Conservation (phyloP, 225 moss, liverwort and hornwort species). For the Physcomitrium patens region DNA sequence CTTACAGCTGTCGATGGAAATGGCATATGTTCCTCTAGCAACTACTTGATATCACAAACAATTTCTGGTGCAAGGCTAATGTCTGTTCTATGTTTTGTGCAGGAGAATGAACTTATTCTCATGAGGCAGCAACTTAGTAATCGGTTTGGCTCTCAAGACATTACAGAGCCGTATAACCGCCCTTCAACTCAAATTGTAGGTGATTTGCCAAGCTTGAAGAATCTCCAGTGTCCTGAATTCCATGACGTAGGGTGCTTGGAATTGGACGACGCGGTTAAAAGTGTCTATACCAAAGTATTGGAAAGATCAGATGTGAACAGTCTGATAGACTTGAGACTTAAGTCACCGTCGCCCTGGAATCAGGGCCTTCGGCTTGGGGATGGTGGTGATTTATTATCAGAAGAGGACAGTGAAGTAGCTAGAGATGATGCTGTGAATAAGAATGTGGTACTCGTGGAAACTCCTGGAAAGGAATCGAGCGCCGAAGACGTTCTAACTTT, state of each 20-base stretch:
- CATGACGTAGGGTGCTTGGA: neutral
- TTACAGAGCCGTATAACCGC: constrained; percentile 20
- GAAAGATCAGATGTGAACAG: constrained; percentile 8
- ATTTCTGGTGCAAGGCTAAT: neutral
- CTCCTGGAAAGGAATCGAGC: constrained; percentile 8
- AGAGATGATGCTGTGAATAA: constrained; percentile 30
- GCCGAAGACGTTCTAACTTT: neutral
- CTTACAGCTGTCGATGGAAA: neutral
- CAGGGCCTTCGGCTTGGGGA: constrained; percentile 1
- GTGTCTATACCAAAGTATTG: neutral
- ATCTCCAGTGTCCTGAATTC: constrained; percentile 10
- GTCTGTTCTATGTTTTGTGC: constrained; percentile 21
- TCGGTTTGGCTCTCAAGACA: constrained; percentile 25
- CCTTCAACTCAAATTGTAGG: neutral
- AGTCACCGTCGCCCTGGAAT: constrained; percentile 2
- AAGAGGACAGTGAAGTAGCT: constrained; percentile 19
- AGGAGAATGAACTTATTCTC: constrained; percentile 43
- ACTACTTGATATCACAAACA: too few species aligned
- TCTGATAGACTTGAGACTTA: constrained; percentile 3
- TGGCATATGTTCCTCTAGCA: neutral
- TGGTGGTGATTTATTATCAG: neutral
- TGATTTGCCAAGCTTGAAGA: constrained; percentile 8
- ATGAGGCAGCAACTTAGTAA: constrained; percentile 41
- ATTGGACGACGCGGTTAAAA: constrained; percentile 11
- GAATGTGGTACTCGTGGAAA: constrained; percentile 35